Evolutionary conservation across 2,329 filamentous ascomycete species (phyloP).

Genomic region (Botrytis cinerea): DNA sequence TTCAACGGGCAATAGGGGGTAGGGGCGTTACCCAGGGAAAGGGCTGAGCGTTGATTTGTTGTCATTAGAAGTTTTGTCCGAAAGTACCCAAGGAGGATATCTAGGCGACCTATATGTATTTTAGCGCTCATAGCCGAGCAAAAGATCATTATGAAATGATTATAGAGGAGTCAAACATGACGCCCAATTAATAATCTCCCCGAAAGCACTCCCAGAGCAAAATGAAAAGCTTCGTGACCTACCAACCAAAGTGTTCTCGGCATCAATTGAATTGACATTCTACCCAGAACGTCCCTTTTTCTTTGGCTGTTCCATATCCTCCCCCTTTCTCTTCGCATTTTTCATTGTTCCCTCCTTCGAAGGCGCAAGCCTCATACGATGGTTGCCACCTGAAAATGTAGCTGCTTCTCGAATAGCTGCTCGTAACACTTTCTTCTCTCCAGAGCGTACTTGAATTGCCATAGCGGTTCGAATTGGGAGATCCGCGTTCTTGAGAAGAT

Average conservation of each 20-base stretch:
- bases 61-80: slow-evolving; percentile 33
- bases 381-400: slow-evolving; percentile 37
- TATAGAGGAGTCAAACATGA: slow-evolving; percentile 10
- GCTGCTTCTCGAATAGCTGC: slow-evolving; percentile 47
- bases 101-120: slow-evolving; percentile 38
- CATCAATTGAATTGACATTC: not conserved
- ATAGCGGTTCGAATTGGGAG: slow-evolving; percentile 46
- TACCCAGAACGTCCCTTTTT: slow-evolving; percentile 34
- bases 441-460: slow-evolving; percentile 61
- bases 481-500: slow-evolving; percentile 43
- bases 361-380: slow-evolving; percentile 39
- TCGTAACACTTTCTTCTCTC: slow-evolving; percentile 64
- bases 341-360: not conserved
- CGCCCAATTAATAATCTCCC: slow-evolving; percentile 18
- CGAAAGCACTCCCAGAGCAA: slow-evolving; percentile 16
- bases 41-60: slow-evolving; percentile 36
- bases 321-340: slow-evolving; percentile 32
- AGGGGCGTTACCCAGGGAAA: slow-evolving; percentile 39
- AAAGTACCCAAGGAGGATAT: slow-evolving; percentile 24
- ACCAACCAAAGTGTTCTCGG: slow-evolving; percentile 22
- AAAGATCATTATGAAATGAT: slow-evolving; percentile 32
- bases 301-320: slow-evolving; percentile 27
- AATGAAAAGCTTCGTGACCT: slow-evolving; percentile 27
- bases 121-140: slow-evolving; percentile 33
- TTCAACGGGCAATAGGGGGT: slow-evolving; percentile 30